phyloP scores from a whole-genome alignment of 257 asterid species.

The Primulina eburnea region DNA sequence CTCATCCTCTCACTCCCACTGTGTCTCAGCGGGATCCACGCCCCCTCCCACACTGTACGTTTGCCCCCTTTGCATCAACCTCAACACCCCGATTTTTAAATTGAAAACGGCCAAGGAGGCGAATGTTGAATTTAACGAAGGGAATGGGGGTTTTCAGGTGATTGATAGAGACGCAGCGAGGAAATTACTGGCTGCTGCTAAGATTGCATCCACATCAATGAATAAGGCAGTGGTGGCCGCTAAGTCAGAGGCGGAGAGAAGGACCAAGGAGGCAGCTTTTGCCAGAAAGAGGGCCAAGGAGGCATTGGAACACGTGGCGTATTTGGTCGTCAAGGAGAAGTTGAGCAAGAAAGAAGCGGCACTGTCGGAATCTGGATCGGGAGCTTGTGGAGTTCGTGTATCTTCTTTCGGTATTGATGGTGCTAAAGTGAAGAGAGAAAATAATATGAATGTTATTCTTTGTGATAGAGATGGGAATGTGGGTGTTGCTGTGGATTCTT shows the following conservation, averaged over 20 bases:
- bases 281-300: slow-evolving; percentile 77
- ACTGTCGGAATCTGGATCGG: neutral
- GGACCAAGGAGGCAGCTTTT: slow-evolving; percentile 71
- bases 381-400: slow-evolving; percentile 13
- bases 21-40: slow-evolving; percentile 39
- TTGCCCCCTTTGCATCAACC: slow-evolving; percentile 68
- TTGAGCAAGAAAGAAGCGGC: slow-evolving; percentile 40
- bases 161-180: slow-evolving; percentile 62
- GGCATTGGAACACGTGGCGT: slow-evolving; percentile 58
- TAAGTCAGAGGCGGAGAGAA: slow-evolving; percentile 61
- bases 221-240: slow-evolving; percentile 58
- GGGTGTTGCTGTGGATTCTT: slow-evolving; percentile 23
- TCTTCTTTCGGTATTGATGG: neutral
- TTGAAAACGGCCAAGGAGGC: slow-evolving; percentile 36
- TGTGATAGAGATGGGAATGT: slow-evolving; percentile 24
- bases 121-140: neutral
- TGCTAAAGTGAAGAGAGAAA: slow-evolving; percentile 16
- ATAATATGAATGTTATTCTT: slow-evolving; percentile 17
- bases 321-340: slow-evolving; percentile 54
- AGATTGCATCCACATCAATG: slow-evolving; percentile 55
- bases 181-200: slow-evolving; percentile 70
- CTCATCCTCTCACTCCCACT: slow-evolving; percentile 60
- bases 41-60: slow-evolving; percentile 49
- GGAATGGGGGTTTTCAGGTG: slow-evolving; percentile 40
- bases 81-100: slow-evolving; percentile 40